A percentile compares a stretch with the other conserved stretches of the same genome.
phyloP scores from a whole-genome alignment of 108 stramenopile genomes.

The Nannochloropsis oceanica region DNA sequence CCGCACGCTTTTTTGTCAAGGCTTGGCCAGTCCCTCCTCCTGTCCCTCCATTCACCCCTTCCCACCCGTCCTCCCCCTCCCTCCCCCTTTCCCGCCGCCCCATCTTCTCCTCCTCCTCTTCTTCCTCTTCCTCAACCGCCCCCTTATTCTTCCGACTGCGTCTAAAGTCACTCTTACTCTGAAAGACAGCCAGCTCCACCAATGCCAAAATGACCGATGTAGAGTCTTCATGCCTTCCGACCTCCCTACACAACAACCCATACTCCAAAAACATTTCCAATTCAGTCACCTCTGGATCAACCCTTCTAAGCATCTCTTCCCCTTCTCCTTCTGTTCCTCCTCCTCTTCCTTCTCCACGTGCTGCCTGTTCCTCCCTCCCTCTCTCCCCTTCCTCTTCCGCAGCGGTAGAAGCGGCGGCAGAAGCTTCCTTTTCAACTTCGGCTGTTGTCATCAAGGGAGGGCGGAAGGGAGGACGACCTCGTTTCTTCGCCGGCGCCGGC shows the following conservation, averaged over 20 bases:
- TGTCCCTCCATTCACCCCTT: not conserved
- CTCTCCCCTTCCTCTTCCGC: too few relatives aligned
- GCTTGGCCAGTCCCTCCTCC: not conserved
- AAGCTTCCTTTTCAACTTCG: too few relatives aligned
- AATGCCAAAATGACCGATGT: not conserved
- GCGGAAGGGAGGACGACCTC: too few relatives aligned
- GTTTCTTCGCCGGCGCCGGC: too few relatives aligned
- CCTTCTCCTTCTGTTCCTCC: not conserved
- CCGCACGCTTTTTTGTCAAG: too few relatives aligned
- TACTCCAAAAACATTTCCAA: not conserved
- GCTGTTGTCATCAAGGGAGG: too few relatives aligned
- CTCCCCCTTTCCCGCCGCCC: not conserved
- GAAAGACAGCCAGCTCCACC: not conserved
- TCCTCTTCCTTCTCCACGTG: not conserved
- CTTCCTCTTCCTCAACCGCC: not conserved
- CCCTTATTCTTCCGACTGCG: not conserved
- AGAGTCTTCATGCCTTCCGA: not conserved
- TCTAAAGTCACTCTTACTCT: not conserved
- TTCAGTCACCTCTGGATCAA: not conserved
- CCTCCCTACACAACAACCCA: not conserved
- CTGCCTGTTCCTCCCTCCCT: not conserved
- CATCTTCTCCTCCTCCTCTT: not conserved
- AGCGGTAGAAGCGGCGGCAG: too few relatives aligned
- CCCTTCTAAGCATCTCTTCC: not conserved
- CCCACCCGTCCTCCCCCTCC: not conserved